These are phyloP conservation scores for Schoenoplectus tabernaemontani DNA, from an alignment of 202 grass and related monocot genomes.

Conservation along the genomic window DNA sequence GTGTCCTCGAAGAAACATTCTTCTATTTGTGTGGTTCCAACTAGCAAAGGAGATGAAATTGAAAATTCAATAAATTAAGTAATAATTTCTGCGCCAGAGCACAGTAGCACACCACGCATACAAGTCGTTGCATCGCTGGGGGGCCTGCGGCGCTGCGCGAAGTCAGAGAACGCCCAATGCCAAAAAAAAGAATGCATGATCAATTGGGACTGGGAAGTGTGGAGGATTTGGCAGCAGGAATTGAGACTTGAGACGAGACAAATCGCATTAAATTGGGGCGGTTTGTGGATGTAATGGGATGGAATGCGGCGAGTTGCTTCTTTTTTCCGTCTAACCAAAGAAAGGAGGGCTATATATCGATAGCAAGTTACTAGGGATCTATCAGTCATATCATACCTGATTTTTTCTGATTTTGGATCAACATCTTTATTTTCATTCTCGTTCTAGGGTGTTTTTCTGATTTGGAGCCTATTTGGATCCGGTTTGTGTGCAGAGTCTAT, in stretches of 20 bases:
- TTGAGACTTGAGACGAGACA: background rate
- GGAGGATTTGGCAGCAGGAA: background rate
- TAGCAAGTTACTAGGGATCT: background rate
- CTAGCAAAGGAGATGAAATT: no score
- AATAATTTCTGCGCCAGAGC: no score
- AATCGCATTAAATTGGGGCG: slow-evolving; percentile 18
- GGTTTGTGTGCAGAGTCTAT: background rate
- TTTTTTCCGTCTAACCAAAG: background rate
- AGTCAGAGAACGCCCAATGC: background rate
- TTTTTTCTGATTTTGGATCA: slow-evolving; percentile 2
- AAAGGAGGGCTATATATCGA: background rate
- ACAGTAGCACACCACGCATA: no score
- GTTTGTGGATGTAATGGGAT: background rate
- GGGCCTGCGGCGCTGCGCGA: no score
- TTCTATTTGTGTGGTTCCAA: no score
- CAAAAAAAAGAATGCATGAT: background rate
- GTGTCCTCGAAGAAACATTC: no score
- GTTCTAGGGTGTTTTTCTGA: background rate
- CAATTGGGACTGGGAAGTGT: background rate
- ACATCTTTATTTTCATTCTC: background rate
- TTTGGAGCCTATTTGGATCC: background rate
- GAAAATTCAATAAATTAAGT: no score
- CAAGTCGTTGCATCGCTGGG: no score
- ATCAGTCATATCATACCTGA: background rate
- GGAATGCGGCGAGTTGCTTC: background rate